These are phyloP conservation scores for Mycosphaerella sp. DNA, from an alignment of 2,329 filamentous ascomycete genomes.

Conservation along the genomic window DNA sequence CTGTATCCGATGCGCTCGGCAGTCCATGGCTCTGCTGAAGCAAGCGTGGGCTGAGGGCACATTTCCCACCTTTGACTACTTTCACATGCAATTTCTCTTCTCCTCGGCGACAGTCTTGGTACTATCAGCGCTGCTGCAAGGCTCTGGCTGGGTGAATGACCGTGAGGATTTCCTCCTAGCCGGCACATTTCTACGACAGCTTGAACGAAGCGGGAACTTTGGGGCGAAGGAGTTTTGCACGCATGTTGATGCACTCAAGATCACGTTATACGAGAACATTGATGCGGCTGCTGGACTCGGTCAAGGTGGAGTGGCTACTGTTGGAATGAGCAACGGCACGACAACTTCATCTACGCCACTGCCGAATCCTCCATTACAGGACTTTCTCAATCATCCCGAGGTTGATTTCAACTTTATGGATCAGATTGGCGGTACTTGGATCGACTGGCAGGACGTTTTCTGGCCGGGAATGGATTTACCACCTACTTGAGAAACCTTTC, in stretches of 20 bases:
- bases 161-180: constrained; percentile 39
- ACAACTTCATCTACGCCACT: background rate
- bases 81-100: constrained; percentile 45
- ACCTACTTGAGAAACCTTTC: background rate
- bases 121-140: constrained; percentile 37
- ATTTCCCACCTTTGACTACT: constrained; percentile 45
- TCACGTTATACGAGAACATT: constrained; percentile 9
- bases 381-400: constrained; percentile 19
- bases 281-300: background rate
- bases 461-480: constrained; percentile 16
- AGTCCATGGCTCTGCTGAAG: constrained; percentile 40
- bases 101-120: constrained; percentile 42
- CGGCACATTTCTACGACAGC: constrained; percentile 35
- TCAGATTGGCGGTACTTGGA: constrained; percentile 15
- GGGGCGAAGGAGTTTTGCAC: constrained; percentile 39
- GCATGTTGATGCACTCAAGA: constrained; percentile 35
- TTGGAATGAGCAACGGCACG: background rate
- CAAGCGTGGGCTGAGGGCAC: constrained; percentile 45
- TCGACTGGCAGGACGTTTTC: constrained; percentile 19
- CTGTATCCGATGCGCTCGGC: constrained; percentile 42
- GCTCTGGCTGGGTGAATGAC: constrained; percentile 33
- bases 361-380: constrained; percentile 16
- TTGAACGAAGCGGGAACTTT: constrained; percentile 39
- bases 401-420: constrained; percentile 24
- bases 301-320: background rate